Evolutionary conservation across 306 rosid species (phyloP).

Genomic region (Pyrus betulifolia): DNA sequence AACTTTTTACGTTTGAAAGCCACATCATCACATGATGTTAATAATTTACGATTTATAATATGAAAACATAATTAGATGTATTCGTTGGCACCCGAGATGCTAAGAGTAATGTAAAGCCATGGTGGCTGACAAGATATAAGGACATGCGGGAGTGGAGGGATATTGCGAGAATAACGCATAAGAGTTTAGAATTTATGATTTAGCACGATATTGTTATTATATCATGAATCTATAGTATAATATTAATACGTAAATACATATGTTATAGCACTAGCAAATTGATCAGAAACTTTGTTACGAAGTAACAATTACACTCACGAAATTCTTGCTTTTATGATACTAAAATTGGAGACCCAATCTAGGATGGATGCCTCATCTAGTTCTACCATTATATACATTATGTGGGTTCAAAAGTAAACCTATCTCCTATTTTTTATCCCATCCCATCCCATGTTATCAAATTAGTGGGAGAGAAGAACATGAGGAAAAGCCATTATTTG

Average conservation of each 20-base stretch:
- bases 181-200: no score
- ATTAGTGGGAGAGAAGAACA: conserved; percentile 27
- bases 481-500: background rate
- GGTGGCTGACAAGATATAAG: no score
- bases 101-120: no score
- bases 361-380: conserved; percentile 1
- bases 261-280: background rate
- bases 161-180: no score
- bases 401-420: background rate
- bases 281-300: background rate
- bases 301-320: no score
- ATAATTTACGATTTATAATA: no score
- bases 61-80: no score
- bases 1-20: background rate
- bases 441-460: background rate
- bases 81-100: no score
- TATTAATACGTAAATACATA: background rate
- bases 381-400: background rate
- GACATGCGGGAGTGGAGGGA: no score
- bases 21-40: no score
- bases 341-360: background rate
- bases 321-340: background rate
- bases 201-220: no score
- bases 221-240: background rate
- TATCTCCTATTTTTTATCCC: background rate